Percentiles rank a stretch among this genome's conserved stretches.
Conservation (phyloP, 495 filamentous ascomycete genomes). For the Daldinia grandis region DNA sequence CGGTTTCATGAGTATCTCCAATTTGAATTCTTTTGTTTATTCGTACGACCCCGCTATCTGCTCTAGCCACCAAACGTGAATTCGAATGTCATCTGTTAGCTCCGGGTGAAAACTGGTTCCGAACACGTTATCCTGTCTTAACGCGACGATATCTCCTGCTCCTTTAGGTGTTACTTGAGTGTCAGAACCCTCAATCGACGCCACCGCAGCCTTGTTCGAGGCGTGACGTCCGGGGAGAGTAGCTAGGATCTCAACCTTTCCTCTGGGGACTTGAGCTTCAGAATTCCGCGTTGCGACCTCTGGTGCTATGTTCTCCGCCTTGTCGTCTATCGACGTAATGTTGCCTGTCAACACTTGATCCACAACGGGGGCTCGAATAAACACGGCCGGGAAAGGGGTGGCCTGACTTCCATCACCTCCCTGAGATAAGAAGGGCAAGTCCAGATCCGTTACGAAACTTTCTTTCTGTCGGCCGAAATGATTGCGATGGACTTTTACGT, state of each 20-base stretch:
- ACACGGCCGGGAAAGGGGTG: constrained; percentile 78
- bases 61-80: constrained; percentile 92
- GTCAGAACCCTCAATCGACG: constrained; percentile 30
- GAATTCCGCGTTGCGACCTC: constrained; percentile 31
- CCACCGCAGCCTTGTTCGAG: constrained; percentile 41
- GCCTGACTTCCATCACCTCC: constrained; percentile 37
- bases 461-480: constrained; percentile 95
- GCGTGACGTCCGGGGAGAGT: constrained; percentile 57
- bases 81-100: constrained; percentile 85
- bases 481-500: constrained; percentile 92
- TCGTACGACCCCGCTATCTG: constrained; percentile 62
- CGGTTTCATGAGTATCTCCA: neutral
- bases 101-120: constrained; percentile 98
- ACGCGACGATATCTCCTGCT: constrained; percentile 86
- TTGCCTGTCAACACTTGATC: constrained; percentile 76
- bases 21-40: neutral
- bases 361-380: constrained; percentile 94
- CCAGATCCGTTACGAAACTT: constrained; percentile 83
- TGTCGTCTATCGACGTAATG: constrained; percentile 45
- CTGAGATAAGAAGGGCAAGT: constrained; percentile 73
- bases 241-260: constrained; percentile 66
- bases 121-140: constrained; percentile 92
- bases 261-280: constrained; percentile 19
- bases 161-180: constrained; percentile 45
- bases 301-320: constrained; percentile 47